A percentile compares a stretch with the other conserved stretches of the same genome.
Conservation (phyloP, 2,329 filamentous ascomycete genomes). For the Cordyceps pruinosa region DNA sequence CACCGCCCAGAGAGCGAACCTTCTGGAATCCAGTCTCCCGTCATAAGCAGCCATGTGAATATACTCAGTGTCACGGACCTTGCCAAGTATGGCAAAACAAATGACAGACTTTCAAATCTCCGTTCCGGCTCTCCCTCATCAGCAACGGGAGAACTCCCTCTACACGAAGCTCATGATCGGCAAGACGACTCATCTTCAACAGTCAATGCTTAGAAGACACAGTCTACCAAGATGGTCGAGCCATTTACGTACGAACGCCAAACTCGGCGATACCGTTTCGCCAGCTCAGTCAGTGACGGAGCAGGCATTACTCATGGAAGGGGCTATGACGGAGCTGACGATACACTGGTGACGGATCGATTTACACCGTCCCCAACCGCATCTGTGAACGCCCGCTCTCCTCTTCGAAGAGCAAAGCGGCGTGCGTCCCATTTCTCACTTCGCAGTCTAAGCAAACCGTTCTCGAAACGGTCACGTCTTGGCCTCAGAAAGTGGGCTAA, state of each 20-base stretch:
- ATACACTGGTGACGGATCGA: conserved; percentile 5
- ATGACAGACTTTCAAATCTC: conserved; percentile 25
- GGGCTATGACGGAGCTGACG: conserved; percentile 7
- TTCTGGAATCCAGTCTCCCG: conserved; percentile 24
- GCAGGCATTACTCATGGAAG: background rate
- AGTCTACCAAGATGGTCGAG: conserved; percentile 14
- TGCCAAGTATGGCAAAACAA: conserved; percentile 22
- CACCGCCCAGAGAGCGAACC: conserved; percentile 7
- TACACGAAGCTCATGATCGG: conserved; percentile 12
- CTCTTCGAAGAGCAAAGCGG: conserved; percentile 22
- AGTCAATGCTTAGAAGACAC: conserved; percentile 22
- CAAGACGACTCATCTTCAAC: conserved; percentile 21
- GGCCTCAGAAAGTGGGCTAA: conserved; percentile 25
- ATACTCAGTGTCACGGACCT: conserved; percentile 24
- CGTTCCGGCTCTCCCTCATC: conserved; percentile 20
- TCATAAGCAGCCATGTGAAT: conserved; percentile 16
- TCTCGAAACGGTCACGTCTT: conserved; percentile 22
- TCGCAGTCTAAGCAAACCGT: conserved; percentile 20
- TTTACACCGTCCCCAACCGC: background rate
- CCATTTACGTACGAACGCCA: background rate
- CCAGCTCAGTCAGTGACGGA: background rate
- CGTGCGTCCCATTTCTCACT: conserved; percentile 27
- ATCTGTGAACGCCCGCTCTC: conserved; percentile 6
- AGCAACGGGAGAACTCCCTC: background rate
- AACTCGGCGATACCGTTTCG: background rate